Percentiles rank a stretch among this genome's conserved stretches.
Evolutionary conservation across 106 monocot species (phyloP).

Genomic region (Dendrobium officinale): DNA sequence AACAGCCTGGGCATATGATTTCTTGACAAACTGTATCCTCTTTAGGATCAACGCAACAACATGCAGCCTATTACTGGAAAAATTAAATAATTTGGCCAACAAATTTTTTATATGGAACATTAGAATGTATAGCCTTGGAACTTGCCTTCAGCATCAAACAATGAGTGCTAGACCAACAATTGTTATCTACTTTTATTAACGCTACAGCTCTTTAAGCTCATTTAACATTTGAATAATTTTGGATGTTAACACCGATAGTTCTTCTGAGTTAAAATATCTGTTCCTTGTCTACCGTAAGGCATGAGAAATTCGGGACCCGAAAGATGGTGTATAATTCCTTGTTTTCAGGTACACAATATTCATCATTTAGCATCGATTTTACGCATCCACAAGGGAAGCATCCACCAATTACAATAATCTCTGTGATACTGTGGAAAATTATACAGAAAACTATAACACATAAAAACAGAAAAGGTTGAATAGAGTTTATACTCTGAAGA

Average conservation of each 20-base stretch:
- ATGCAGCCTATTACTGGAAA: too few species aligned
- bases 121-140: too few species aligned
- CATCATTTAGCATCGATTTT: neutral
- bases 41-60: too few species aligned
- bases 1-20: too few species aligned
- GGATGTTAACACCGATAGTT: neutral
- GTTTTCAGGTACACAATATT: neutral
- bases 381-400: neutral
- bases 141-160: too few species aligned
- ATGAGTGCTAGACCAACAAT: neutral
- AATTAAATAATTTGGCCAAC: too few species aligned
- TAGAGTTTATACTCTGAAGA: constrained; percentile 66
- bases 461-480: neutral
- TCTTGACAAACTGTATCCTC: too few species aligned
- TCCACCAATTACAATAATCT: neutral
- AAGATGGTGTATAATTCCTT: too few species aligned
- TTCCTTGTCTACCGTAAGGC: neutral
- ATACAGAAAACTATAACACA: neutral
- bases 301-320: neutral
- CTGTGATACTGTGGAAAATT: neutral
- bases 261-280: neutral
- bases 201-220: neutral
- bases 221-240: neutral
- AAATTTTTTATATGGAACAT: too few species aligned
- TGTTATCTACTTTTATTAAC: neutral